Conservation (phyloP, 2,329 filamentous ascomycete species). For the Fusarium sp. region DNA sequence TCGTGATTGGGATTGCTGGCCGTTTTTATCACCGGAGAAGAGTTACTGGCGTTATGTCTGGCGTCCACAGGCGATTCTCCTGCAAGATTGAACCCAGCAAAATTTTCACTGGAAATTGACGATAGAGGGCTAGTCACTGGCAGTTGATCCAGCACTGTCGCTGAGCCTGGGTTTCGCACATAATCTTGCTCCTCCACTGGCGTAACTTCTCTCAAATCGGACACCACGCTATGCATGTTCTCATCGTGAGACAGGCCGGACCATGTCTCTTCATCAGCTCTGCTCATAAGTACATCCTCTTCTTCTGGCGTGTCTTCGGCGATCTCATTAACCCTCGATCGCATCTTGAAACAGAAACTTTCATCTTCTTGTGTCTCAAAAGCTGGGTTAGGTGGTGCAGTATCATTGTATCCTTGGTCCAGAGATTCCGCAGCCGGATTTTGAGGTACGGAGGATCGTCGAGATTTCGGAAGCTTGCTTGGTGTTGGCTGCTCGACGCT, state of each 20-base stretch:
- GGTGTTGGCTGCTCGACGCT: conserved; percentile 17
- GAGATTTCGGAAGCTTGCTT: conserved; percentile 4
- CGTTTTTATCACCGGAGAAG: conserved; percentile 5
- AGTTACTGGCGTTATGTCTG: background rate
- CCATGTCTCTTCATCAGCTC: conserved; percentile 30
- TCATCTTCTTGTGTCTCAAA: conserved; percentile 51
- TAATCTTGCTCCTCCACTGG: background rate
- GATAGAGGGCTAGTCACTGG: conserved; percentile 33
- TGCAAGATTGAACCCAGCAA: conserved; percentile 14
- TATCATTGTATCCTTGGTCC: background rate
- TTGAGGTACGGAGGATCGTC: background rate
- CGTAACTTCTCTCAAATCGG: background rate
- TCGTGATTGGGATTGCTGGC: background rate
- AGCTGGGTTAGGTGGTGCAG: background rate
- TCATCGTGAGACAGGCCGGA: conserved; percentile 33
- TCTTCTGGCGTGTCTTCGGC: background rate
- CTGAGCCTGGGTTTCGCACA: background rate
- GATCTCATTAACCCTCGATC: conserved; percentile 8
- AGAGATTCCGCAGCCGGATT: too few species aligned
- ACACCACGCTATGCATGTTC: conserved; percentile 8
- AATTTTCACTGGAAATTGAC: conserved; percentile 32
- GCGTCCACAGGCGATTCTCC: background rate
- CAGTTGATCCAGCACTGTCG: background rate
- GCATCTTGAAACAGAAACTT: conserved; percentile 52
- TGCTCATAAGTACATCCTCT: background rate